Percentiles rank a stretch among this genome's conserved stretches.
These are phyloP conservation scores for Colletotrichum sidae DNA, from an alignment of 2,329 filamentous ascomycete species.

Conservation along the genomic window DNA sequence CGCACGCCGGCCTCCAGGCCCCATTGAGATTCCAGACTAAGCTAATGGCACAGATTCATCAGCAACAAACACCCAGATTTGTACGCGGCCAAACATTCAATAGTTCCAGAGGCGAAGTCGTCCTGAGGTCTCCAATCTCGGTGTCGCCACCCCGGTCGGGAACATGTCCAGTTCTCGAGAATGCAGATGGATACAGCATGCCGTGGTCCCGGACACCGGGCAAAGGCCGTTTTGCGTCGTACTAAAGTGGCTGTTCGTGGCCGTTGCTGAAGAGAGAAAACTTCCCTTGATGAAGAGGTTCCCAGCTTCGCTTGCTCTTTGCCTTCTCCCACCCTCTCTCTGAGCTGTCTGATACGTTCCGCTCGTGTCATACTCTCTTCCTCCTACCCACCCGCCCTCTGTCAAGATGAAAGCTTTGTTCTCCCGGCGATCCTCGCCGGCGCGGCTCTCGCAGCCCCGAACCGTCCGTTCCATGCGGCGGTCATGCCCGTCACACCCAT, in stretches of 20 bases:
- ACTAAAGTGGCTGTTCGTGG: constrained; percentile 28
- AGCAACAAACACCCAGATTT: background rate
- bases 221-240: constrained; percentile 16
- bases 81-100: constrained; percentile 17
- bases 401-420: constrained; percentile 34
- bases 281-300: constrained; percentile 20
- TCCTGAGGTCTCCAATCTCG: constrained; percentile 24
- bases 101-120: constrained; percentile 26
- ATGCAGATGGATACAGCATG: constrained; percentile 16
- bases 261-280: background rate
- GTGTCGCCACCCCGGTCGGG: constrained; percentile 14
- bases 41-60: constrained; percentile 16
- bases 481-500: background rate
- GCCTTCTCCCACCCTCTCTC: background rate
- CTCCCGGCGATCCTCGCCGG: constrained; percentile 25
- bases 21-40: too few relatives aligned
- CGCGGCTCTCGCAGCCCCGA: constrained; percentile 26
- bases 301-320: constrained; percentile 17
- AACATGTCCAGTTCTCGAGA: constrained; percentile 8
- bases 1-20: too few relatives aligned
- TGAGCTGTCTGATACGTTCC: constrained; percentile 17
- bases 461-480: background rate
- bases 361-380: background rate
- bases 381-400: background rate
- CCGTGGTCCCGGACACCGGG: constrained; percentile 10